These are phyloP conservation scores for Arthrobotrys sphaeroides DNA, from an alignment of 2,329 filamentous ascomycete genomes.

Conservation along the genomic window DNA sequence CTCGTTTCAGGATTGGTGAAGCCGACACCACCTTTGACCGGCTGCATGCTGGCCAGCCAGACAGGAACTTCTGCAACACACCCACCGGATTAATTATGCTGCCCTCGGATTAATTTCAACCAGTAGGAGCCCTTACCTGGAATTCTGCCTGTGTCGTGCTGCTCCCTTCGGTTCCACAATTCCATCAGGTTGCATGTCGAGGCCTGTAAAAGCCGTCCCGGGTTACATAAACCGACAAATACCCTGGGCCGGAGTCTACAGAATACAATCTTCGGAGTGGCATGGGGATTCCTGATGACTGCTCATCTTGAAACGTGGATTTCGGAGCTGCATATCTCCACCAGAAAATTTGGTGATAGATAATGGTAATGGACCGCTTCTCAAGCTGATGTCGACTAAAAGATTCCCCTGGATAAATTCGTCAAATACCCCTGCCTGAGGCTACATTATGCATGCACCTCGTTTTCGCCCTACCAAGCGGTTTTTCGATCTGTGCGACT, in stretches of 20 bases:
- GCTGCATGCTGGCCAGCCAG: slow-evolving; percentile 28
- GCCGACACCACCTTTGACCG: slow-evolving; percentile 19
- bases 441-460: slow-evolving; percentile 20
- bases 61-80: slow-evolving; percentile 49
- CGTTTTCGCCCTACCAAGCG: slow-evolving; percentile 4
- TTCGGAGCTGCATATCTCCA: slow-evolving; percentile 44
- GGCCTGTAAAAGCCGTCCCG: slow-evolving; percentile 19
- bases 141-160: slow-evolving; percentile 51
- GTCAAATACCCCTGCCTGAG: slow-evolving; percentile 21
- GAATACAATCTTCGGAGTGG: slow-evolving; percentile 7
- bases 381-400: slow-evolving; percentile 10
- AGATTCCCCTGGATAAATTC: slow-evolving; percentile 50
- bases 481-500: slow-evolving; percentile 28
- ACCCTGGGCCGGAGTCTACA: slow-evolving; percentile 6
- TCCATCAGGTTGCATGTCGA: slow-evolving; percentile 36
- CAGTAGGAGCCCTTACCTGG: slow-evolving; percentile 47
- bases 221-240: slow-evolving; percentile 28
- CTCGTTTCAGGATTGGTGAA: slow-evolving; percentile 43
- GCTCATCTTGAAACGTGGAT: slow-evolving; percentile 49
- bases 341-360: slow-evolving; percentile 28
- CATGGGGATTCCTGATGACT: slow-evolving; percentile 22
- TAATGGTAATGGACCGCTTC: slow-evolving; percentile 28
- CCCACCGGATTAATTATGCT: slow-evolving; percentile 53
- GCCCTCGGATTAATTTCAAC: slow-evolving; percentile 49
- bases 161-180: slow-evolving; percentile 47